Evolutionary conservation across 148 eudicot genomes (phyloP).

Genomic region (Vaccinium corymbosum): DNA sequence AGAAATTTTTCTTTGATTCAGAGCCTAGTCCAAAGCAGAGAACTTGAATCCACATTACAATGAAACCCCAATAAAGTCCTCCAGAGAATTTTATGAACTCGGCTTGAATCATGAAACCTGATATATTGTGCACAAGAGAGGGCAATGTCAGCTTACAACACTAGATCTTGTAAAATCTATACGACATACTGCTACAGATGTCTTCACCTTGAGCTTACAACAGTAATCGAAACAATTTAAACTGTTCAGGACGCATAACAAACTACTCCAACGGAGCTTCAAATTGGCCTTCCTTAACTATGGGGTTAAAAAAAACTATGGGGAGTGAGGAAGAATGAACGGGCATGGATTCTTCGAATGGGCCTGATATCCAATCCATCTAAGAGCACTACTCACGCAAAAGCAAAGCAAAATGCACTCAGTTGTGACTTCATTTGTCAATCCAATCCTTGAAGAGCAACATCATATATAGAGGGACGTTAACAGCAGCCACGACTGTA

Average conservation of each 20-base stretch:
- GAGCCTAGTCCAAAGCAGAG: neutral
- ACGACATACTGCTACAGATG: neutral
- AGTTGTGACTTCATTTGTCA: conserved; percentile 35
- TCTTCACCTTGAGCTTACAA: neutral
- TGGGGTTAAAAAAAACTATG: neutral
- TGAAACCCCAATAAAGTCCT: neutral
- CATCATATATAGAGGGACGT: conserved; percentile 77
- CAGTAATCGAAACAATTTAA: neutral
- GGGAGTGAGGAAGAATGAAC: neutral
- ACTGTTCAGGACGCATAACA: neutral
- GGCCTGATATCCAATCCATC: conserved; percentile 2
- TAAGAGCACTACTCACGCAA: neutral
- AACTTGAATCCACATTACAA: neutral
- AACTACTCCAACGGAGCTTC: neutral
- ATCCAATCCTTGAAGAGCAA: conserved; percentile 87
- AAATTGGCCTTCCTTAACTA: neutral
- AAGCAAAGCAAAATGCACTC: neutral
- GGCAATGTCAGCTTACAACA: neutral
- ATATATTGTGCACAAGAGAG: neutral
- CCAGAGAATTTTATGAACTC: neutral
- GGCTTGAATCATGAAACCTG: neutral
- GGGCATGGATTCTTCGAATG: neutral
- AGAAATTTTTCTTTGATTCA: neutral
- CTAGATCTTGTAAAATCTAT: neutral
- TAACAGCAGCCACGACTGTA: conserved; percentile 63